Evolutionary conservation across 805 yeast species (phyloP).

Genomic region (Teunomyces barrocoloradensis): DNA sequence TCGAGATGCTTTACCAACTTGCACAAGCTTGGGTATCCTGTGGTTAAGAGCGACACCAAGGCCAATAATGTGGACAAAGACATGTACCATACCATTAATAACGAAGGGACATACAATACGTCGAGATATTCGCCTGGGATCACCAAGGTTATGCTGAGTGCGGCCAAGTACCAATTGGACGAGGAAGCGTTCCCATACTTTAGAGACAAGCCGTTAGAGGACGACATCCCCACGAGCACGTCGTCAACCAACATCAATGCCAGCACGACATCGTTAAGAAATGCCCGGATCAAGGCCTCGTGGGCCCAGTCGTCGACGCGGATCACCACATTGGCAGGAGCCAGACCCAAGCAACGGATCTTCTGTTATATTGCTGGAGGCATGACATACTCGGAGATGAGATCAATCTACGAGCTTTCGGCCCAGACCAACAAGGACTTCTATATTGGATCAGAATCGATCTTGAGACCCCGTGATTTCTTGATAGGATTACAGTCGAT

Average conservation of each 20-base stretch:
- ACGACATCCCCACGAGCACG: slow-evolving; percentile 29
- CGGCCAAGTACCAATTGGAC: slow-evolving; percentile 51
- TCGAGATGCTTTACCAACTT: slow-evolving; percentile 45
- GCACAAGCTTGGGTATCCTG: slow-evolving; percentile 53
- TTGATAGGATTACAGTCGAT: slow-evolving; percentile 42
- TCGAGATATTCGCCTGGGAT: slow-evolving; percentile 74
- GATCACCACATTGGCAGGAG: slow-evolving; percentile 3
- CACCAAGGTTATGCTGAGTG: slow-evolving; percentile 53
- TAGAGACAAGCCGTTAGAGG: slow-evolving; percentile 67
- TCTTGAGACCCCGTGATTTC: slow-evolving; percentile 56
- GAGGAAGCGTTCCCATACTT: slow-evolving; percentile 67
- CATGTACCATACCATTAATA: slow-evolving; percentile 55
- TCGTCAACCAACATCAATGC: not conserved
- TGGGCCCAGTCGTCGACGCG: slow-evolving; percentile 56
- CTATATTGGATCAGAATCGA: slow-evolving; percentile 75
- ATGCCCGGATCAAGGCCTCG: slow-evolving; percentile 69
- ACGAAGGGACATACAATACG: slow-evolving; percentile 55
- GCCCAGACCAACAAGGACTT: slow-evolving; percentile 64
- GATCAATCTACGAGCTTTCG: slow-evolving; percentile 71
- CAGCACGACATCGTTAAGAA: slow-evolving; percentile 50
- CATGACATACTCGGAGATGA: slow-evolving; percentile 74
- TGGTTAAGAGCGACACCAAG: slow-evolving; percentile 42
- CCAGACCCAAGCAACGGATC: slow-evolving; percentile 57
- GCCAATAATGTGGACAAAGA: slow-evolving; percentile 47
- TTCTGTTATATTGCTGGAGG: slow-evolving; percentile 90